phyloP scores from a whole-genome alignment of 805 yeast species.

The Cyberlindnera suaveolens region DNA sequence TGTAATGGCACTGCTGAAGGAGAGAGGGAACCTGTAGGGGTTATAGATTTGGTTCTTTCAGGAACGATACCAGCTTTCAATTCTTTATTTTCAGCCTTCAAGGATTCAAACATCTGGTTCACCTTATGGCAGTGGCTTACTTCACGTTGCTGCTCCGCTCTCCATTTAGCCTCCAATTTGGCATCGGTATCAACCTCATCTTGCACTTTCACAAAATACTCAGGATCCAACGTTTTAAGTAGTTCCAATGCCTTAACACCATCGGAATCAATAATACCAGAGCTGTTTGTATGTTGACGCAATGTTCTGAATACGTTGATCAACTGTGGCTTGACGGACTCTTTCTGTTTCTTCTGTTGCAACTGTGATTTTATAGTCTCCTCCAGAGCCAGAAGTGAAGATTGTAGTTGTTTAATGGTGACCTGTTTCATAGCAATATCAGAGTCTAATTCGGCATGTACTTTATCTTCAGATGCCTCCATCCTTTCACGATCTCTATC shows the following conservation, averaged over 20 bases:
- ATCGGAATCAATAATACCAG: constrained; percentile 19
- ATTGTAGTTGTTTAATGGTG: constrained; percentile 7
- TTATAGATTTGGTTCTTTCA: constrained; percentile 1
- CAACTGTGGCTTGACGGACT: constrained; percentile 10
- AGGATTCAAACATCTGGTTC: constrained; percentile 14
- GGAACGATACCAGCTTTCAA: constrained; percentile 7
- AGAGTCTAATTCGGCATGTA: constrained; percentile 13
- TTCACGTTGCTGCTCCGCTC: constrained; percentile 33
- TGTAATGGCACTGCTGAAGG: not conserved
- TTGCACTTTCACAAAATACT: constrained; percentile 14
- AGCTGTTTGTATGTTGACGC: constrained; percentile 13
- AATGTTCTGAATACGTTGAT: constrained; percentile 13
- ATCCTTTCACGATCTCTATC: constrained; percentile 13
- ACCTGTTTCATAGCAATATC: constrained; percentile 12
- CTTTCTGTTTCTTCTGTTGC: constrained; percentile 17
- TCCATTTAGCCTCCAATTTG: constrained; percentile 32
- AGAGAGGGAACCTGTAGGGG: constrained; percentile 1
- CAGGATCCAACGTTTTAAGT: constrained; percentile 14
- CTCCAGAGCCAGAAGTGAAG: constrained; percentile 11
- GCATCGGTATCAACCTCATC: constrained; percentile 28
- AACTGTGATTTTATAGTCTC: constrained; percentile 13
- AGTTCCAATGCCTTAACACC: constrained; percentile 16
- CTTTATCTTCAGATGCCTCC: constrained; percentile 11
- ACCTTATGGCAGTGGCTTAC: constrained; percentile 24
- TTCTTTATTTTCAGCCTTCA: constrained; percentile 10